Base-by-base conservation (phyloP, 2,329 filamentous ascomycete species). In the Epicoccum sorghinum region DNA sequence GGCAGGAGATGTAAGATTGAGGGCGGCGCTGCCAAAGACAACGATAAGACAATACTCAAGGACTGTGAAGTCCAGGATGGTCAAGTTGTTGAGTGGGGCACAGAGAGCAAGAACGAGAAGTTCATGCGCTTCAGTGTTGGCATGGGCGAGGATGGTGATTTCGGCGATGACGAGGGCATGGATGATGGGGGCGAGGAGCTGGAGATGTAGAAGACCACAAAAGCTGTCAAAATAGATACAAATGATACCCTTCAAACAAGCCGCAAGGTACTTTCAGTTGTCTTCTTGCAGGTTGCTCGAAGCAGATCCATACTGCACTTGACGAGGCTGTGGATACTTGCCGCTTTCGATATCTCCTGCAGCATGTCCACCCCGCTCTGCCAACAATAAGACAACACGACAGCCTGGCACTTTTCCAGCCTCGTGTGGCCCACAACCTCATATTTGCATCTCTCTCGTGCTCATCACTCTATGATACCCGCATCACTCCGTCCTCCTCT, bases 41-140 rank as follows among this genome's bases (percentile, higher is more conserved):
- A 71, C 32, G 72, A 76, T 22, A 73, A 69, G 68, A 81, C 78
- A 2, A 70, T 86, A n/a, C 76, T 98, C 62, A 92, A 88, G 47
- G 90, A 96, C 57, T 97, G 93, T 66, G 92, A 98, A 76, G 88
- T 98, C 4, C 92, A 96, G 72, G 91, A 96, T 74, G 82, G 81
- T 2, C 93, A 93, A 70, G 81, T 93, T 7, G 83, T 96, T 1
- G 87, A 93, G 40, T 93, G 96, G 67, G 84, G 90, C n/a, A 89
- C 72, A 66, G 66, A 73, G 70, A 71, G 40, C 36, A 86, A 86
- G 74, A 81, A 82, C 40, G 84, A 87, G 64, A 86, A 86, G 69
- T 84, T 86, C 67, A 86, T 86, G 76, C 79, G 75, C 4, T 80
- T 81, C 48, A 77, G 72, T 39, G 65, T 76, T 9, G 63, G 65